Evolutionary conservation across 768 basidiomycete genomes (phyloP), one percentile per base, ranked within the genome.

Genomic region (Phaeotremella fagi): DNA sequence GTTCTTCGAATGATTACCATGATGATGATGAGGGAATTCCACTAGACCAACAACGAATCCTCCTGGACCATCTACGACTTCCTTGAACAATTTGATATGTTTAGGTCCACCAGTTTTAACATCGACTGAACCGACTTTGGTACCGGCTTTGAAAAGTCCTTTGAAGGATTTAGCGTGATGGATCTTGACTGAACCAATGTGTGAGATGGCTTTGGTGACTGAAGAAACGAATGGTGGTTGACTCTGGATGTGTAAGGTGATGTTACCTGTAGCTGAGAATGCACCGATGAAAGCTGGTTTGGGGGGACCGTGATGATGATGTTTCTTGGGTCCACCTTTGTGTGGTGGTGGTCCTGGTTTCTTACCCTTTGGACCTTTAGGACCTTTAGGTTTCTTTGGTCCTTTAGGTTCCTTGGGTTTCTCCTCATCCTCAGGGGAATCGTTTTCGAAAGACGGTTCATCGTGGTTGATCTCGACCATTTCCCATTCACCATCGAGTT

Each of bases 251-350:
- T 50, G 44, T 22, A 67, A 50, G n/a, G 58, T 56, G 24, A 66
- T 35, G 9, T 47, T 47, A 20, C 68, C 64, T 6, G 58, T 64
- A 3, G 50, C 35, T 7, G 64, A 55, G 29, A 48, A 55, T 2
- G 61, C 68, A 24, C 47, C 43, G 52, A 67, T 63, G 31, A 50
- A 54, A 14, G 47, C 59, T 18, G 67, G 64, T 22, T 18, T 41
- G 15, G 55, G 60, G 22, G 62, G 58, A 12, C 43, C 47, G 26
- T 53, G 56, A 14, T 50, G 45, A 5, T 6, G 49, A 2, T 24
- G 26, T 20, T 29, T 24, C 11, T 36, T 36, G 3, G n/a, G 26
- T 24, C 27, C 36, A 26, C 48, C 33, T 20, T 28, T 44, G 38
- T 27, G 42, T n/a, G 9, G 46, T 31, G 7, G 45, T 14, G 48